Evolutionary conservation across 2,329 filamentous ascomycete genomes (phyloP), one percentile per base, ranked within the genome.

Genomic region (Aspergillus sp.): DNA sequence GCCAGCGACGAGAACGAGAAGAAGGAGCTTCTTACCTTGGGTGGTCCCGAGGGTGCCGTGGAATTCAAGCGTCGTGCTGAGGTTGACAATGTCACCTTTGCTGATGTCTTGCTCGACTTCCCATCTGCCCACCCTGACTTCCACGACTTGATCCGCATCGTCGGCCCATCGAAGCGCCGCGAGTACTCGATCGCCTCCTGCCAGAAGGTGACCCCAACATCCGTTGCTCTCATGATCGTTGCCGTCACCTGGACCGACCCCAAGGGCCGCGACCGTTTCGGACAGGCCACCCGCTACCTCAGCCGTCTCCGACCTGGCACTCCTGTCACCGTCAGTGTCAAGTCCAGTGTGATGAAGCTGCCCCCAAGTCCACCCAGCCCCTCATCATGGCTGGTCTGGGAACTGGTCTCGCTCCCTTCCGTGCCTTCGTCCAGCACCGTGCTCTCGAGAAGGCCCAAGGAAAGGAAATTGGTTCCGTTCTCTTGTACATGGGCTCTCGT

Each of bases 311-410:
- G 78, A 9, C 74, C 88, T 9, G 93, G 93, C 40, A 74, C 87
- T 32, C 75, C 85, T 30, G 82, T 98, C 51, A 95, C 90, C 3
- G 93, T 89, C 46, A 95, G 88, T 30, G 90, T 98, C 66, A 98
- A 98, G 76, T 89, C 93, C 0, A 96, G 90, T 26, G 93, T 97
- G 54, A 98, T 98, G 93, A 98, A 97, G 74, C 80, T 98, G n/a
- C 93, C 93, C 5, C 79, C 48, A 85, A 83, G 65, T 85, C 90
- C 56, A 93, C 88, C 32, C 88, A 91, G 38, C 93, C 93, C 33
- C 83, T 98, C 64, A 96, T 98, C 76, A 96, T 98, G 91, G 93
- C 93, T 7, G 93, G 93, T 67, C 85, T 97, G n/a, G 93, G 93
- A 51, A 98, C 93, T 0, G 93, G 93, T 63, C 84, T 98, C 19